These are phyloP conservation scores for Oehlia diaphana DNA, from an alignment of 192 early-diverging fungal species.

Conservation along the genomic window DNA sequence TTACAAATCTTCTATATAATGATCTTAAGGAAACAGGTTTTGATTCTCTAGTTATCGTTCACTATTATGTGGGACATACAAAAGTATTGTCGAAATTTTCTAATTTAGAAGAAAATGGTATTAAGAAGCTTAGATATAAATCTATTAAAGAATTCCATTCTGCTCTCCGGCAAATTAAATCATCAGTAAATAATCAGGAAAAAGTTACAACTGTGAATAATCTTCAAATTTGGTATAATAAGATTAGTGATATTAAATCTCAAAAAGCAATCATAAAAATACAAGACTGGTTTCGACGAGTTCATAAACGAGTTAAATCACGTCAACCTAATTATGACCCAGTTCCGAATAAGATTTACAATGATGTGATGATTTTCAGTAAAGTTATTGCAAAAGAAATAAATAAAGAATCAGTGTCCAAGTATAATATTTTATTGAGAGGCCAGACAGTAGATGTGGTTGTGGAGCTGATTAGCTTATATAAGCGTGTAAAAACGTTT, in stretches of 20 bases:
- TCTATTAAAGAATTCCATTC: constrained; percentile 16
- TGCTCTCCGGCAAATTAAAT: constrained; percentile 5
- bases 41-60: constrained; percentile 18
- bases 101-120: neutral
- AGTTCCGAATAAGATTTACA: neutral
- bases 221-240: neutral
- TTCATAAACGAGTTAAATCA: constrained; percentile 2
- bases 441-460: constrained; percentile 12
- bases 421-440: constrained; percentile 14
- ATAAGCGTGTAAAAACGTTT: neutral
- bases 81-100: neutral
- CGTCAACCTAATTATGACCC: neutral
- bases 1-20: neutral
- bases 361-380: constrained; percentile 7
- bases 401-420: neutral
- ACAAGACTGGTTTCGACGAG: neutral
- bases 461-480: constrained; percentile 4
- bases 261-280: constrained; percentile 11
- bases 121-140: neutral
- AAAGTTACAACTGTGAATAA: neutral
- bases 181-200: neutral
- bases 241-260: neutral
- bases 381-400: neutral
- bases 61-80: neutral
- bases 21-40: constrained; percentile 1